Conservation (phyloP, 1,284 basidiomycete species). For the Farysia itapuensis region DNA sequence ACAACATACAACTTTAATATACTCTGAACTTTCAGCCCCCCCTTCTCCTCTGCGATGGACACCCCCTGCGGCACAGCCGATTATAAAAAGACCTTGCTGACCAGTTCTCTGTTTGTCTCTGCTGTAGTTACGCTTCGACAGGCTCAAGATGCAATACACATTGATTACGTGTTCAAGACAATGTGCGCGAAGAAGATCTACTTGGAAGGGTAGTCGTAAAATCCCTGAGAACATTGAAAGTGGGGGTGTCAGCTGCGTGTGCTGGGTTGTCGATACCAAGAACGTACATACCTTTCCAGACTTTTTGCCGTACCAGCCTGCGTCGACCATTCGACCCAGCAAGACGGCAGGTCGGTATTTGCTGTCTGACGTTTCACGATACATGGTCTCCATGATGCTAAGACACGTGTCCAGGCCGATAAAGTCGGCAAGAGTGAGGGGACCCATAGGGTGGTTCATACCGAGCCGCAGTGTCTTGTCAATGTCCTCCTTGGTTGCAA, state of each 20-base stretch:
- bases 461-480: conserved; percentile 89
- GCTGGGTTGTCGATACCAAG: too few species aligned
- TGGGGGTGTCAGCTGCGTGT: background rate
- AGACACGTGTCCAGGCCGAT: conserved; percentile 82
- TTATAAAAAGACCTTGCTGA: too few species aligned
- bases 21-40: conserved; percentile 23
- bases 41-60: too few species aligned
- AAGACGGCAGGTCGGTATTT: conserved; percentile 93
- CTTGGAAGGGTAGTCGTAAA: conserved; percentile 51
- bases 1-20: conserved; percentile 45
- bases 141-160: too few species aligned
- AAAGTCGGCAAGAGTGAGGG: conserved; percentile 63
- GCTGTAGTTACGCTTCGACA: too few species aligned
- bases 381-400: conserved; percentile 52
- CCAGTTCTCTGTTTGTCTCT: too few species aligned
- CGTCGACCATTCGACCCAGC: conserved; percentile 92
- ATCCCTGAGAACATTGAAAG: conserved; percentile 32
- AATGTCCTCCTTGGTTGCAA: conserved; percentile 89
- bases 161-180: too few species aligned
- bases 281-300: conserved; percentile 58
- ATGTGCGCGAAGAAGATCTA: conserved; percentile 3
- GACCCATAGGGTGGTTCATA: conserved; percentile 94
- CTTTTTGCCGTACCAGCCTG: conserved; percentile 91
- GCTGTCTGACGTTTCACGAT: conserved; percentile 79
- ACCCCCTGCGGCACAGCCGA: too few species aligned